phyloP scores from a whole-genome alignment of 1,139 yeast species.

The Blastobotrys malaysiensis region DNA sequence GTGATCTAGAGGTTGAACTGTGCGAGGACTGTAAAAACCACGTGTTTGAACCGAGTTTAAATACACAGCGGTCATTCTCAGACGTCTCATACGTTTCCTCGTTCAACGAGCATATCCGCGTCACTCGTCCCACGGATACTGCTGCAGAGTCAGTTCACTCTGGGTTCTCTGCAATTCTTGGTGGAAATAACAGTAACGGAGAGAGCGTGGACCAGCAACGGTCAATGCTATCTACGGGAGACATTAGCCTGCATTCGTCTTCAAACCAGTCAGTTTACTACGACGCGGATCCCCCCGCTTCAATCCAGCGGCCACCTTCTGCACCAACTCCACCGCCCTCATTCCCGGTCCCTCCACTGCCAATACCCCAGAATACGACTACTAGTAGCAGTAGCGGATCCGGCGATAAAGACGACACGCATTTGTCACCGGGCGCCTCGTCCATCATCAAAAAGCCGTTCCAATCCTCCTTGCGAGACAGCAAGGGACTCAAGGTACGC shows the following conservation, averaged over 20 bases:
- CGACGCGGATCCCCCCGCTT: constrained; percentile 2
- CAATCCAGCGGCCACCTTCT: background rate
- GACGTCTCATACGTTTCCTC: background rate
- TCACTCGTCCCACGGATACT: background rate
- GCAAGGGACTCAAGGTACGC: constrained; percentile 7
- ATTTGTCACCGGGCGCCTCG: background rate
- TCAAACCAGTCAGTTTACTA: constrained; percentile 5
- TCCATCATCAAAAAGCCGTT: constrained; percentile 12
- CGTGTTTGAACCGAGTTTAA: background rate
- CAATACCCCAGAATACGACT: background rate
- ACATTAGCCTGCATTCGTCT: background rate
- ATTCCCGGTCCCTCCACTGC: background rate
- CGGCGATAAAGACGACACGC: background rate
- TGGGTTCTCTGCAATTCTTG: background rate
- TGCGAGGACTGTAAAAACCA: constrained; percentile 10
- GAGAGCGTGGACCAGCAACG: background rate
- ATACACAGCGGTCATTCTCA: background rate
- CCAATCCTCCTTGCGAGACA: constrained; percentile 13
- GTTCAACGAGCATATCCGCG: background rate
- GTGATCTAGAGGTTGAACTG: constrained; percentile 25
- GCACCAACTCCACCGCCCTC: background rate
- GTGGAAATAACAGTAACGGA: background rate
- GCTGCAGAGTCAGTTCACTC: background rate
- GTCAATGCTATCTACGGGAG: background rate
- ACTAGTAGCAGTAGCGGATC: background rate